These are phyloP conservation scores for Hemileccinum hortonii DNA, from an alignment of 1,284 basidiomycete species.

Conservation along the genomic window DNA sequence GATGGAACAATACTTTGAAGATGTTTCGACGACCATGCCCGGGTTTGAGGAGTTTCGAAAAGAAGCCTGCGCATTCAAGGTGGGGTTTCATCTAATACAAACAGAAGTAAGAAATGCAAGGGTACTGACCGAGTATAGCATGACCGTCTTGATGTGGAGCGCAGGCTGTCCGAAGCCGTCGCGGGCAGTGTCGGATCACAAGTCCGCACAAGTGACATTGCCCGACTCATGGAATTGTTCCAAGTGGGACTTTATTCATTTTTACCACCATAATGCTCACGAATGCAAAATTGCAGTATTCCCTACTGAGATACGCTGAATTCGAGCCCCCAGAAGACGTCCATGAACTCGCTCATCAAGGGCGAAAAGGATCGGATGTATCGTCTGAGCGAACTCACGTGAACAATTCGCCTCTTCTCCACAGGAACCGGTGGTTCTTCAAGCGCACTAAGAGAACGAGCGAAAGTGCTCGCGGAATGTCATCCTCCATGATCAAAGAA, in stretches of 20 bases:
- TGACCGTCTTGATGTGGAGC: conserved; percentile 69
- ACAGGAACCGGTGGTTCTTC: conserved; percentile 35
- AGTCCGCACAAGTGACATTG: conserved; percentile 75
- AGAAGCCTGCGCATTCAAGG: conserved; percentile 78
- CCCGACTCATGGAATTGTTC: conserved; percentile 81
- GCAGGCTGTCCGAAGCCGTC: conserved; percentile 48
- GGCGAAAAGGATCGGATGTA: conserved; percentile 31
- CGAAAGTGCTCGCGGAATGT: conserved; percentile 30
- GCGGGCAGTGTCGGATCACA: conserved; percentile 37
- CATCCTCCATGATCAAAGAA: conserved; percentile 34
- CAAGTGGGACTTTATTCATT: conserved; percentile 44
- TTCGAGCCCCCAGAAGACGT: conserved; percentile 49
- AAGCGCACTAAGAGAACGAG: conserved; percentile 28
- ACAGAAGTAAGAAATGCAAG: neutral
- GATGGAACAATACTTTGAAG: conserved; percentile 77
- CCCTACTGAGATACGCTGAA: conserved; percentile 69
- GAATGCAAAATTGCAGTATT: conserved; percentile 43
- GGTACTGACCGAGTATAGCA: conserved; percentile 44
- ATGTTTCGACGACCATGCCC: conserved; percentile 54
- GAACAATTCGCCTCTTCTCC: conserved; percentile 30
- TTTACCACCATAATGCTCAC: neutral
- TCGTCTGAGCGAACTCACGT: conserved; percentile 38
- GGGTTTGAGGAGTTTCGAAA: conserved; percentile 74
- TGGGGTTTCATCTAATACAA: conserved; percentile 23
- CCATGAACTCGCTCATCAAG: conserved; percentile 25